Evolutionary conservation across 495 filamentous ascomycete genomes (phyloP), one percentile per base, ranked within the genome.

Genomic region (Penicillium arizonense): DNA sequence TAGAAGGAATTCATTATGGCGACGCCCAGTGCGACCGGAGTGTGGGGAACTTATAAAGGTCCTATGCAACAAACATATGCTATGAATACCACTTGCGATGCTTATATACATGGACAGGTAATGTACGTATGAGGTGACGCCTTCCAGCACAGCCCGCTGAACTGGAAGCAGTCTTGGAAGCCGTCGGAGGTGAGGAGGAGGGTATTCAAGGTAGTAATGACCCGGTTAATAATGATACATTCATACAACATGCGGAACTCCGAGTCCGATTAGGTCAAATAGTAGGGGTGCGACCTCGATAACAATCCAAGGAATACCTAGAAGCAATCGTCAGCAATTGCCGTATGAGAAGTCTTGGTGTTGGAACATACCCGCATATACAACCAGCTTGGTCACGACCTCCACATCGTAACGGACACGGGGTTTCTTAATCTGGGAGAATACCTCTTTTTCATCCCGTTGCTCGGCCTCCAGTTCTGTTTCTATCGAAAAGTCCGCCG

Each of bases 361-460:
- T 38, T 33, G 34, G 24, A 3, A 74, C 82, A 56, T 75, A 96
- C 93, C 94, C 52, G 86, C 79, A 78, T 98, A 98, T 36, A 98
- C 91, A 61, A 98, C 87, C 46, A 98, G 74, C 72, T 96, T 97
- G 14, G 94, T 97, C 37, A 97, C 83, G 18, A 98, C 93, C 65
- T 98, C 94, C 8, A 97, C 93, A 73, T 98, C 94, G 64, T 98
- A 98, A 56, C 91, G 79, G 26, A 96, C 91, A 47, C 94, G 83
- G 16, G 94, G 91, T 69, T 85, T 91, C 49, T 91, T 85, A 46
- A 97, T 80, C 65, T 79, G 83, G 14, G 84, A 85, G 66, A 97
- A 96, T 60, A 98, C 83, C 61, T 96, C 89, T 55, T 80, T 83
- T 61, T 95, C 88, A 34, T 86, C 80, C 24, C 72, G 68, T 48